These are phyloP conservation scores for Solanum phureja DNA, from an alignment of 257 asterid genomes.

Conservation along the genomic window DNA sequence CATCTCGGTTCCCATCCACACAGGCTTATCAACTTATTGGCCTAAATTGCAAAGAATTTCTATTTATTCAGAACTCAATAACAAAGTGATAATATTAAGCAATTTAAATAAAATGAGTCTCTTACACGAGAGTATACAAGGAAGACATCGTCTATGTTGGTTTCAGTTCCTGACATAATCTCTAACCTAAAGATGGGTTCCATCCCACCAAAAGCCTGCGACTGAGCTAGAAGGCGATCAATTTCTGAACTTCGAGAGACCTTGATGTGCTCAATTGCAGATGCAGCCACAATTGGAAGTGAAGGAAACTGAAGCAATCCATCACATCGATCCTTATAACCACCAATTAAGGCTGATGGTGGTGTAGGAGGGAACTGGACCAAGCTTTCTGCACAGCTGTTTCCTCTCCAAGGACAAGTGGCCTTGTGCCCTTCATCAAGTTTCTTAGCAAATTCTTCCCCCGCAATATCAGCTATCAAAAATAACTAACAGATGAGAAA, in stretches of 20 bases:
- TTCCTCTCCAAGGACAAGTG: slow-evolving; percentile 91
- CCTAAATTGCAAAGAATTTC: slow-evolving; percentile 35
- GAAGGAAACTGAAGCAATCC: slow-evolving; percentile 92
- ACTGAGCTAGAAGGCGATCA: slow-evolving; percentile 73
- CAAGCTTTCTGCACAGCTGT: slow-evolving; percentile 89
- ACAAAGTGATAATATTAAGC: not conserved
- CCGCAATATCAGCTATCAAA: slow-evolving; percentile 58
- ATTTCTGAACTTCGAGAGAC: slow-evolving; percentile 68
- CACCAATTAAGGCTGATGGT: slow-evolving; percentile 94
- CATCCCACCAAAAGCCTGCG: slow-evolving; percentile 46
- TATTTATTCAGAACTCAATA: not conserved
- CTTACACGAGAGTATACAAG: slow-evolving; percentile 76
- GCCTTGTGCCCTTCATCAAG: slow-evolving; percentile 79
- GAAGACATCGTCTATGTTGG: slow-evolving; percentile 60
- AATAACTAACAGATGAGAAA: slow-evolving; percentile 17
- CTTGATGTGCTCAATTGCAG: slow-evolving; percentile 75
- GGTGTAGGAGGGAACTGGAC: slow-evolving; percentile 99
- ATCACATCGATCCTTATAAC: slow-evolving; percentile 96
- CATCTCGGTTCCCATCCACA: slow-evolving; percentile 99
- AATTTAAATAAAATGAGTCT: slow-evolving; percentile 2
- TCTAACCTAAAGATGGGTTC: slow-evolving; percentile 75
- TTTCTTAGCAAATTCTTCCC: slow-evolving; percentile 62
- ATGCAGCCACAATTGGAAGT: slow-evolving; percentile 76
- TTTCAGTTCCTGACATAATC: slow-evolving; percentile 44
- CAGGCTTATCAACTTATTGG: slow-evolving; percentile 87